Base-by-base conservation (phyloP, 148 eudicot species). In the Rheum nobile region DNA sequence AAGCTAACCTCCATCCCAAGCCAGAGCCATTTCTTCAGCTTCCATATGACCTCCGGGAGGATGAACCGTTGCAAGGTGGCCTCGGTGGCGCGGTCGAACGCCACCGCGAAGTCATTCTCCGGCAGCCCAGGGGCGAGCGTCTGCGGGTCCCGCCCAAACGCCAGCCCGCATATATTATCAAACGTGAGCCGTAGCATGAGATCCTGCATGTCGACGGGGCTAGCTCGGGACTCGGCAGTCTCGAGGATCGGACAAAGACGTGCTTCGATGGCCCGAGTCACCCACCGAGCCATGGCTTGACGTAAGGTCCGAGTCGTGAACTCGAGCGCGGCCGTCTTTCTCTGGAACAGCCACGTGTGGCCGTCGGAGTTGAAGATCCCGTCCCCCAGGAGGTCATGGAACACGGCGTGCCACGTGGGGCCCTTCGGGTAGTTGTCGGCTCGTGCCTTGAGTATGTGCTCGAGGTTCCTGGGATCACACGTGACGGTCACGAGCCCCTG, bases 401-500 rank as follows among this genome's bases (percentile, higher is more conserved):
- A 93, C 55, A 88, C 97, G 0, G 91, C 85, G 37, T 93, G 98
- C 98, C 97, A 93, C 12, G 88, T 89, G 7, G 98, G 98, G 11
- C 98, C 98, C 77, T 93, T 93, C 0, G 98, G 98, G 86, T 93
- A 93, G 78, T 93, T 93, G 24, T 93, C 97, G 63, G 91, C 89
- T 61, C 84, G 79, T 22, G 74, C 43, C 81, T 91, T 91, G 72
- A 93, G 82, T 17, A 93, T 91, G 38, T 93, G 97, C 82, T 93
- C 98, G 0, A 93, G 84, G 75, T 93, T 93, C 71, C 72, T 85
- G 0, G 98, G 97, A 52, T 93, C 95, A 71, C 97, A 93, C 80
- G 98, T 93, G 89, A 93, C 98, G 0, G 98, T 93, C 79, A 91
- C 95, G 67, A 93, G 89, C n/a, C 92, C 90, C 39, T 93, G 95